A percentile compares a stretch with the other conserved stretches of the same genome.
These are phyloP conservation scores for Chernovozyma aurita DNA, from an alignment of 1,139 yeast species.

Conservation along the genomic window DNA sequence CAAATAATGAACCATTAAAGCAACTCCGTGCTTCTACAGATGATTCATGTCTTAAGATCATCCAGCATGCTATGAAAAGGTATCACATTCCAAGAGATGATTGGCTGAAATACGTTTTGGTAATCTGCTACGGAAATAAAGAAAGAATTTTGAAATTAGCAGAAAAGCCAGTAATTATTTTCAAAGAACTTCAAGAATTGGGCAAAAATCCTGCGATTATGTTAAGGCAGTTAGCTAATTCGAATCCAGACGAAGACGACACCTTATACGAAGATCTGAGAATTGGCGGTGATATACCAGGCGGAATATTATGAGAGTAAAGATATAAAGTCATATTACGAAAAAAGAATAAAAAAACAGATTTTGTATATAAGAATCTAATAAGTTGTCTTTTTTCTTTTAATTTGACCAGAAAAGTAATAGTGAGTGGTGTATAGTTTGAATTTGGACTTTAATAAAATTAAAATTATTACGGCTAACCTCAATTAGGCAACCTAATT, in stretches of 20 bases:
- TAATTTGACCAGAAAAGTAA: too few relatives aligned
- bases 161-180: constrained; percentile 86
- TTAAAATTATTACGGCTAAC: too few relatives aligned
- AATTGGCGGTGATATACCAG: constrained; percentile 50
- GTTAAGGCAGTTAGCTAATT: constrained; percentile 72
- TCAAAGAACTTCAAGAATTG: constrained; percentile 79
- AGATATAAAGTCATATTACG: too few relatives aligned
- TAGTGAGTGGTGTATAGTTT: too few relatives aligned
- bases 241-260: constrained; percentile 21
- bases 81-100: constrained; percentile 78
- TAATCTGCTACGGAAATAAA: constrained; percentile 86
- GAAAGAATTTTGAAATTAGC: constrained; percentile 80
- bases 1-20: constrained; percentile 63
- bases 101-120: constrained; percentile 85
- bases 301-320: constrained; percentile 42
- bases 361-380: too few relatives aligned
- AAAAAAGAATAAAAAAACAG: too few relatives aligned
- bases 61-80: constrained; percentile 86
- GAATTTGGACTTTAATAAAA: too few relatives aligned
- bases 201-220: constrained; percentile 92
- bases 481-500: too few relatives aligned
- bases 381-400: too few relatives aligned
- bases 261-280: constrained; percentile 38
- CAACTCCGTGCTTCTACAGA: constrained; percentile 86
- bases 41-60: constrained; percentile 84